Evolutionary conservation across 176 grass and related monocot genomes (phyloP).

Genomic region (Puya raimondii): DNA sequence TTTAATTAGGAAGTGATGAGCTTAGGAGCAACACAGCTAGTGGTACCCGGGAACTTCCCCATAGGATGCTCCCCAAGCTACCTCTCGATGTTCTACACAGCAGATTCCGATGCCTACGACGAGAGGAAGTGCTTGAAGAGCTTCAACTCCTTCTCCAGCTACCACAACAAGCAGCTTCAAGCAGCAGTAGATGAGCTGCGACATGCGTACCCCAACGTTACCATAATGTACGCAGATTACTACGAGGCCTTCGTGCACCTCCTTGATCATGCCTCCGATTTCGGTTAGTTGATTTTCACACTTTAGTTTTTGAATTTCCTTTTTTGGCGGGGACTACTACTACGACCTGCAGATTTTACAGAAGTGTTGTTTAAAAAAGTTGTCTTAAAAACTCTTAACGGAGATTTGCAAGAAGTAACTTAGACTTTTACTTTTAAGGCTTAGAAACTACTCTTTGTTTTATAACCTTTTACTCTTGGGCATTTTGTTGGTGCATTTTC

Average conservation of each 20-base stretch:
- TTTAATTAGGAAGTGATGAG: constrained; percentile 48
- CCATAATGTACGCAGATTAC: constrained; percentile 70
- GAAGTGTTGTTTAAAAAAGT: too few relatives aligned
- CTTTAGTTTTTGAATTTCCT: neutral
- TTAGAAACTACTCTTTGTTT: too few relatives aligned
- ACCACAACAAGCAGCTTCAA: constrained; percentile 69
- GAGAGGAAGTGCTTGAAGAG: constrained; percentile 44
- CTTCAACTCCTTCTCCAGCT: constrained; percentile 62
- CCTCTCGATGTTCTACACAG: constrained; percentile 54
- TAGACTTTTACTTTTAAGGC: too few relatives aligned
- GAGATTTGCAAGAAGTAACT: too few relatives aligned
- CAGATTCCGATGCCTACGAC: constrained; percentile 29
- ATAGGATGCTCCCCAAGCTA: constrained; percentile 87
- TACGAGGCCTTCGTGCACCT: constrained; percentile 76
- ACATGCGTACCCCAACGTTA: constrained; percentile 34
- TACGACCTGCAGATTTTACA: too few relatives aligned
- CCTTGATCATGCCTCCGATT: constrained; percentile 31
- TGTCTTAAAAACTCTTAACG: too few relatives aligned
- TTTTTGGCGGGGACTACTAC: neutral
- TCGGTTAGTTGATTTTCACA: constrained; percentile 22
- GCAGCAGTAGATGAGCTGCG: constrained; percentile 32
- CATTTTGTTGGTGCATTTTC: too few relatives aligned
- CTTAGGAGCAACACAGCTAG: constrained; percentile 48
- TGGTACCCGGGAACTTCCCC: constrained; percentile 72
- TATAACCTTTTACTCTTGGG: too few relatives aligned